A percentile compares a stretch with the other conserved stretches of the same genome.
phyloP scores from a whole-genome alignment of 2,329 filamentous ascomycete genomes.

The Fusarium floridanum region DNA sequence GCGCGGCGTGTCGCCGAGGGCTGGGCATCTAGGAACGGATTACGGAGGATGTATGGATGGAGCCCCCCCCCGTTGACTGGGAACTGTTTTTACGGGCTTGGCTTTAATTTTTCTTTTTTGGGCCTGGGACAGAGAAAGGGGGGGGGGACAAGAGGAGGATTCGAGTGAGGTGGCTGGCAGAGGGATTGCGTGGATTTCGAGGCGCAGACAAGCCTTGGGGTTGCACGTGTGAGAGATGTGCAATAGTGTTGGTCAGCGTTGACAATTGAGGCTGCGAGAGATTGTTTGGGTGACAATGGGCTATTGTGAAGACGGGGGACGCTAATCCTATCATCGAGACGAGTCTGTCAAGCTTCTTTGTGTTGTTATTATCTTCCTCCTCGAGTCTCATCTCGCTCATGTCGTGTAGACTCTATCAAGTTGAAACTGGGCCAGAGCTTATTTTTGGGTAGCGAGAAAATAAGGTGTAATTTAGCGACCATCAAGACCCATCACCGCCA shows the following conservation, averaged over 20 bases:
- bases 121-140: neutral
- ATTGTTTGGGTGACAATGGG: neutral
- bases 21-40: neutral
- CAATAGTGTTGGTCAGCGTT: constrained; percentile 23
- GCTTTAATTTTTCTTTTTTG: neutral
- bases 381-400: neutral
- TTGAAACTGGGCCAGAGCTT: constrained; percentile 21
- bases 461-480: constrained; percentile 34
- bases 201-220: constrained; percentile 26
- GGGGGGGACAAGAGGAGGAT: neutral
- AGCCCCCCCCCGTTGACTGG: neutral
- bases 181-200: constrained; percentile 31
- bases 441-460: constrained; percentile 16
- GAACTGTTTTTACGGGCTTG: neutral
- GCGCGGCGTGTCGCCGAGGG: neutral
- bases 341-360: neutral
- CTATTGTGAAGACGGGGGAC: neutral
- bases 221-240: constrained; percentile 21
- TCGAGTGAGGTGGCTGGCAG: constrained; percentile 10
- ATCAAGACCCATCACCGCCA: constrained; percentile 14
- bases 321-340: neutral
- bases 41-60: neutral
- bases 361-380: neutral
- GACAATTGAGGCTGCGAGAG: constrained; percentile 1
- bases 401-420: neutral